These are phyloP conservation scores for Aspergillus versicolor DNA, from an alignment of 2,329 filamentous ascomycete genomes.

Conservation along the genomic window DNA sequence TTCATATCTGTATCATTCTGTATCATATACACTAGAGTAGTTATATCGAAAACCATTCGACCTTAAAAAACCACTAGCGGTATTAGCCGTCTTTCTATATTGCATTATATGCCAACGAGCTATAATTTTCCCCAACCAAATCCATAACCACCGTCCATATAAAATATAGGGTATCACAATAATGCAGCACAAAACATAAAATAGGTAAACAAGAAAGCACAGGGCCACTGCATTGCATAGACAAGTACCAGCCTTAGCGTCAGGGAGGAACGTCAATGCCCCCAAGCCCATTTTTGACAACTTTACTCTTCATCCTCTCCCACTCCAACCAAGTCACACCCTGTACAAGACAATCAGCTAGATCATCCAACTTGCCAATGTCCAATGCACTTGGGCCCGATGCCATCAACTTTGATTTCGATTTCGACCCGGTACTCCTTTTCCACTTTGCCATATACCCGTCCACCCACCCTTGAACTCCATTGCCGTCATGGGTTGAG, in stretches of 20 bases:
- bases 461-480: conserved; percentile 23
- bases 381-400: conserved; percentile 10
- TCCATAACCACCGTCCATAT: not conserved
- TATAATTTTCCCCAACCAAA: not conserved
- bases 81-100: too few species aligned
- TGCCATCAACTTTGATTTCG: not conserved
- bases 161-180: not conserved
- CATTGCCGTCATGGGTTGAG: not conserved
- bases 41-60: not conserved
- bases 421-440: conserved; percentile 6
- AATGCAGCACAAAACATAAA: not conserved
- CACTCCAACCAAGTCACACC: conserved; percentile 75
- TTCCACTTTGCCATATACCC: conserved; percentile 33
- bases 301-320: conserved; percentile 50
- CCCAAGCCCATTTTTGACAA: conserved; percentile 17
- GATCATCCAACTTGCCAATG: conserved; percentile 70
- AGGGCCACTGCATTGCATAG: too few species aligned
- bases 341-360: conserved; percentile 77
- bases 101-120: too few species aligned
- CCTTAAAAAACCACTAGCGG: too few species aligned
- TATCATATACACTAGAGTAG: not conserved
- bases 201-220: not conserved
- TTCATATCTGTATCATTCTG: too few species aligned
- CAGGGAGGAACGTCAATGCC: not conserved
- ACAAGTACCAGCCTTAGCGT: too few species aligned